Evolutionary conservation across 768 basidiomycete genomes (phyloP), one percentile per base, ranked within the genome.

Genomic region (Ephemerocybe angulata): DNA sequence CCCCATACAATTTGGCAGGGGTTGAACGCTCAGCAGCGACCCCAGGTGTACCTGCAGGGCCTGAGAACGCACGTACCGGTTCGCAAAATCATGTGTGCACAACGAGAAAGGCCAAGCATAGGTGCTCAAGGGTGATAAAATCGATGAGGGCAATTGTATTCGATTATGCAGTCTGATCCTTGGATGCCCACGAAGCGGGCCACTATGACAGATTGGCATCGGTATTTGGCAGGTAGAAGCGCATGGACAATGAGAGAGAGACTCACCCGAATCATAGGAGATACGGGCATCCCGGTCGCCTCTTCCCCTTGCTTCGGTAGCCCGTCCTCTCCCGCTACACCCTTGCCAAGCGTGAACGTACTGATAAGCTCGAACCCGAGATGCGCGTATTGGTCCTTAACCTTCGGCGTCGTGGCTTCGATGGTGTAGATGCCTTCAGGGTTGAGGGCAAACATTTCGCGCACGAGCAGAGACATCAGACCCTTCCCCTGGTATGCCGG

Each of bases 401-500:
- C 65, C 37, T 63, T 63, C 8, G 62, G 17, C 0, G 67, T 65
- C 12, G 67, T 67, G 7, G 69, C 67, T 52, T 70, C 67, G 2
- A 72, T 55, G 1, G 58, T 65, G 52, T 63, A 68, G 8, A 58
- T 62, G 10, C 46, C 53, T 19, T 60, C 24, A 4, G 67, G 65
- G 1, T 66, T 59, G 58, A 66, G 42, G 0, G 58, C 57, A 50
- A 63, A 66, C 12, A 58, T 62, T 44, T 72, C 70, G 19, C 65
- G 63, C 6, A 70, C 57, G 19, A 72, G 59, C 29, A 63, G 55
- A 8, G 68, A 68, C 63, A 70, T 61, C 12, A 60, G 57, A 3
- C 70, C 70, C 62, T 61, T 54, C 21, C 67, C 67, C 56, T 68
- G 64, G 47, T 59, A 58, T 4, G 62, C 63, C 24, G 70, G 69